Conservation (phyloP, 176 grass and related monocot species). For the Triticum turgidum region DNA sequence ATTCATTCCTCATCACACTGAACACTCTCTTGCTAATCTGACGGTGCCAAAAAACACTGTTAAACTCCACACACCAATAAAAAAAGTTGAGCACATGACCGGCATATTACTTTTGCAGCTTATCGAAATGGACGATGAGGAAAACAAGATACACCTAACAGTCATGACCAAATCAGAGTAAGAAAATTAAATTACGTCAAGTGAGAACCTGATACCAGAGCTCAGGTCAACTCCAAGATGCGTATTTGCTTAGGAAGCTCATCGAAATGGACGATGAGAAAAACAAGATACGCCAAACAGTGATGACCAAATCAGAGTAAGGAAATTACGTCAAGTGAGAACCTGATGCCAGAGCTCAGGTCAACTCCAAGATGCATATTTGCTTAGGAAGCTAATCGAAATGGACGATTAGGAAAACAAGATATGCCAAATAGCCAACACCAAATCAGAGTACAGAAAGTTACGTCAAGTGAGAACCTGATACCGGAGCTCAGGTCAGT, state of each 20-base stretch:
- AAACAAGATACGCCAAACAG: slow-evolving; percentile 19
- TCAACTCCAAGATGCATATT: slow-evolving; percentile 27
- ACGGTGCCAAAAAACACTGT: background rate
- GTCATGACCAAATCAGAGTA: slow-evolving; percentile 31
- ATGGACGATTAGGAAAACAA: background rate
- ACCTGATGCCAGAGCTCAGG: slow-evolving; percentile 5
- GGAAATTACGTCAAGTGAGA: slow-evolving; percentile 2
- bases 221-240: slow-evolving; percentile 38
- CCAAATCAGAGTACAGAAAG: background rate
- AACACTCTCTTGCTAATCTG: slow-evolving; percentile 99
- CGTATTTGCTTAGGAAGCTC: background rate
- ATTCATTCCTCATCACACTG: slow-evolving; percentile 66
- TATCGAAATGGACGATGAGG: background rate
- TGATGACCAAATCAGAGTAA: slow-evolving; percentile 33
- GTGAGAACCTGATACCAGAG: background rate
- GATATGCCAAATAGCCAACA: slow-evolving; percentile 24
- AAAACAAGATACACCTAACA: slow-evolving; percentile 16
- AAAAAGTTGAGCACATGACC: background rate
- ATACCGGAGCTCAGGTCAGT: background rate
- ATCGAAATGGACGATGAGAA: background rate
- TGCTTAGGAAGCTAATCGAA: background rate
- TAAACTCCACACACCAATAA: background rate
- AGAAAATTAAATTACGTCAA: slow-evolving; percentile 1
- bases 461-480: background rate
- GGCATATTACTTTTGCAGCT: background rate